Evolutionary conservation across 169 alveolate species (phyloP).

Genomic region (Plasmodium vinckei): DNA sequence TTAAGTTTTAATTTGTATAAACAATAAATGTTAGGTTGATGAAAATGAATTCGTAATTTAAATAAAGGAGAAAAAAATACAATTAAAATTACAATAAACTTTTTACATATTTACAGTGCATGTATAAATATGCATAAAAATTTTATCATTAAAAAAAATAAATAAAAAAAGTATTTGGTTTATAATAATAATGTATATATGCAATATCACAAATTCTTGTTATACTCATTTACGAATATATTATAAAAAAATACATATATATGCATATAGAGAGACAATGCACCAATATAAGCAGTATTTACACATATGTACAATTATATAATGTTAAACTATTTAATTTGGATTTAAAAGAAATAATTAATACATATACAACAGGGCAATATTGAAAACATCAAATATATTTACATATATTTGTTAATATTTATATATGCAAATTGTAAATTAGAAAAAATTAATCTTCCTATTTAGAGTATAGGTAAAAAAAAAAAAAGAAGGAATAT

Average conservation of each 20-base stretch:
- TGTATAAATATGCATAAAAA: too few relatives aligned
- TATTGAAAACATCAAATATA: neutral
- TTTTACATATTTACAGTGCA: too few relatives aligned
- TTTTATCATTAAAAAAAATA: neutral
- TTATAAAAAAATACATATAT: neutral
- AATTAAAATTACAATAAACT: too few relatives aligned
- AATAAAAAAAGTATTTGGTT: neutral
- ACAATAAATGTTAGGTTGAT: too few relatives aligned
- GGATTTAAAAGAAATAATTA: neutral
- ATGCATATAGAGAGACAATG: too few relatives aligned
- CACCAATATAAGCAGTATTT: neutral
- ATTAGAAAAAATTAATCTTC: too few relatives aligned
- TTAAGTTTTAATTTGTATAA: too few relatives aligned
- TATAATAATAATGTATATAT: neutral
- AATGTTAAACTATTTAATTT: neutral
- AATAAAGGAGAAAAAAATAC: too few relatives aligned
- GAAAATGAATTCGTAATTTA: too few relatives aligned
- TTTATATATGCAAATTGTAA: neutral
- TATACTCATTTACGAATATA: neutral
- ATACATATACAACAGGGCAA: neutral
- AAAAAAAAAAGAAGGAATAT: too few relatives aligned
- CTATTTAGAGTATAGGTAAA: too few relatives aligned
- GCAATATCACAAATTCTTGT: neutral
- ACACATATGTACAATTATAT: slow-evolving; percentile 4
- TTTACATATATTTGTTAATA: slow-evolving; percentile 11